These are phyloP conservation scores for Umbelopsis sp. DNA, from an alignment of 371 early-diverging fungal species.

Conservation along the genomic window DNA sequence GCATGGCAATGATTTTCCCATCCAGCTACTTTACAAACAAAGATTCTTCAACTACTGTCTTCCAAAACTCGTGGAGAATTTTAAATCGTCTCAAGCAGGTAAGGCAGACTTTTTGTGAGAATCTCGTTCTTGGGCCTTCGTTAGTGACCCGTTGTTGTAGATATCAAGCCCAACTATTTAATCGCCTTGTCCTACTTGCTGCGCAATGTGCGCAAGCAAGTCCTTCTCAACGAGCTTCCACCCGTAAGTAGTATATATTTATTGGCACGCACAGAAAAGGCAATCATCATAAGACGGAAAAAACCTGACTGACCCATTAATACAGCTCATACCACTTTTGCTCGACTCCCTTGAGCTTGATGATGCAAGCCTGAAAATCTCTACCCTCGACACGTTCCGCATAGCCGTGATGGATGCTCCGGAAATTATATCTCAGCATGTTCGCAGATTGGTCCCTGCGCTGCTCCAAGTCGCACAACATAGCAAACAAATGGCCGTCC, in stretches of 20 bases:
- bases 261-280: neutral
- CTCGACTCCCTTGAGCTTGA: constrained; percentile 68
- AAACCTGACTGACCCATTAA: neutral
- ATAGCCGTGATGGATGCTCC: constrained; percentile 66
- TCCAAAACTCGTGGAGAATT: constrained; percentile 72
- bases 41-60: constrained; percentile 76
- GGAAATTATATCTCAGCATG: constrained; percentile 60
- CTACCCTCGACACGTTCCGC: constrained; percentile 77
- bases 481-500: constrained; percentile 49
- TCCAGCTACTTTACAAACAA: constrained; percentile 76
- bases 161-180: constrained; percentile 68
- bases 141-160: constrained; percentile 24
- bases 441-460: constrained; percentile 53
- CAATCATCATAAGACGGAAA: neutral
- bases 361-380: constrained; percentile 67
- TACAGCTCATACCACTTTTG: constrained; percentile 75
- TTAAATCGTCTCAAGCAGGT: constrained; percentile 52
- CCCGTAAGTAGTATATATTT: constrained; percentile 50
- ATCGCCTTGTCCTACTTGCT: constrained; percentile 83
- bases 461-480: constrained; percentile 53
- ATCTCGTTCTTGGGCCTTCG: neutral
- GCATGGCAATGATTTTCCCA: neutral
- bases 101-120: neutral
- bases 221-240: constrained; percentile 77
- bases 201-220: constrained; percentile 79